These are phyloP conservation scores for Talaromyces sp. DNA, from an alignment of 2,329 filamentous ascomycete species.

Conservation along the genomic window DNA sequence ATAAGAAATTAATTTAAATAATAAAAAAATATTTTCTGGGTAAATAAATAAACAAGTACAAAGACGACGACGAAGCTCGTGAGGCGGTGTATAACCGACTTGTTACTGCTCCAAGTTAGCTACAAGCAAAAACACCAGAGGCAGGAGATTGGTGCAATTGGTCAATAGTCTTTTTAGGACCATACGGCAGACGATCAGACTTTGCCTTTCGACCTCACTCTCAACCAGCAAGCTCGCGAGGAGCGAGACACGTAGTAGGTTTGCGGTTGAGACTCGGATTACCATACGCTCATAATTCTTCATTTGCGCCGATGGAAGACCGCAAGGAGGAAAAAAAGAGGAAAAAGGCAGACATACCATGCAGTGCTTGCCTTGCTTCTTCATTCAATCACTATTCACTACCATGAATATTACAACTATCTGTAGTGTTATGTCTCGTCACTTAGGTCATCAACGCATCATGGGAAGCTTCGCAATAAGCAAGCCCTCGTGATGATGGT, in stretches of 20 bases:
- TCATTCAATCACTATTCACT: neutral
- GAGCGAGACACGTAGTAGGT: constrained; percentile 8
- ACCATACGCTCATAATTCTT: constrained; percentile 40
- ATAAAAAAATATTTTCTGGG: neutral
- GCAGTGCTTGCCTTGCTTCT: neutral
- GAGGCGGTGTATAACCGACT: neutral
- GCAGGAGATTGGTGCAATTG: neutral
- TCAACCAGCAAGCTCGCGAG: constrained; percentile 32
- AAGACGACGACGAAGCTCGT: neutral
- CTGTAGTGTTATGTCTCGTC: constrained; percentile 32
- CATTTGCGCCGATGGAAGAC: constrained; percentile 20
- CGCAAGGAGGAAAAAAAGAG: constrained; percentile 8
- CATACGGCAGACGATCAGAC: constrained; percentile 30
- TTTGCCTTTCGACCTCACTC: constrained; percentile 42
- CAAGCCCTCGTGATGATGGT: constrained; percentile 68
- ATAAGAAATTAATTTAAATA: neutral
- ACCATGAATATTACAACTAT: neutral
- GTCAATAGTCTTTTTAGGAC: neutral
- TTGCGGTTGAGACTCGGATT: constrained; percentile 43
- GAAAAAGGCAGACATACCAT: constrained; percentile 12
- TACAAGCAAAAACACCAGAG: neutral
- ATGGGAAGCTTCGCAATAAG: constrained; percentile 27
- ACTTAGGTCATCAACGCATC: constrained; percentile 45
- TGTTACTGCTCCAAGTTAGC: neutral
- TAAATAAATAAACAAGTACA: neutral